A percentile compares a stretch with the other conserved stretches of the same genome.
Evolutionary conservation across 164 flowering plant species (phyloP).

Genomic region (Buxus sempervirens): DNA sequence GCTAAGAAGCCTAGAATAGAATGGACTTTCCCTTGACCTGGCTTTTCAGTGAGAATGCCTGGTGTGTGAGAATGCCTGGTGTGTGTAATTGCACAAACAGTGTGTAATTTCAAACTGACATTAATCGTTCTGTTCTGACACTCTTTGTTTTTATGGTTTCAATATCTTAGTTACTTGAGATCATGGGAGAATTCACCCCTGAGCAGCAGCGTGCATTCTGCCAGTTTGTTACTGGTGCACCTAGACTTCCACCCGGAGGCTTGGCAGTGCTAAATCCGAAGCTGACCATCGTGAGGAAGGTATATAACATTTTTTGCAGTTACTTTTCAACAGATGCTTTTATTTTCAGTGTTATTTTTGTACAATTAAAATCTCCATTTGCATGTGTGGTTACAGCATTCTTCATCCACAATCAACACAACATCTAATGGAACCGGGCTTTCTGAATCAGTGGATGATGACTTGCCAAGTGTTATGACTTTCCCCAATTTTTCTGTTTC

Average conservation of each 20-base stretch:
- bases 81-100: no score
- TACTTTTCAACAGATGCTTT: neutral
- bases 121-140: no score
- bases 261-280: slow-evolving; percentile 68
- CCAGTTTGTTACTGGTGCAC: no score
- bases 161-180: no score
- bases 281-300: slow-evolving; percentile 78
- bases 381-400: slow-evolving; percentile 38
- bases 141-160: no score
- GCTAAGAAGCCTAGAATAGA: no score
- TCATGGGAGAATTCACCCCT: no score
- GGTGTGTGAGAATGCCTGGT: no score
- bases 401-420: slow-evolving; percentile 37
- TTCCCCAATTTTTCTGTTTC: slow-evolving; percentile 85
- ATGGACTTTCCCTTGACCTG: no score
- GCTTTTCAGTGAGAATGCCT: no score
- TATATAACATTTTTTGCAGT: slow-evolving; percentile 13
- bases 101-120: no score
- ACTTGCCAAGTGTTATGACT: slow-evolving; percentile 81
- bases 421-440: slow-evolving; percentile 46
- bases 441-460: slow-evolving; percentile 69
- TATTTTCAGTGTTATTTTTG: neutral
- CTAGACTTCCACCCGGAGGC: slow-evolving; percentile 78
- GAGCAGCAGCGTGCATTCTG: no score
- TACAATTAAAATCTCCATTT: neutral